Evolutionary conservation across 805 yeast genomes (phyloP), one percentile per base, ranked within the genome.

Genomic region (Blastobotrys chiropterorum): DNA sequence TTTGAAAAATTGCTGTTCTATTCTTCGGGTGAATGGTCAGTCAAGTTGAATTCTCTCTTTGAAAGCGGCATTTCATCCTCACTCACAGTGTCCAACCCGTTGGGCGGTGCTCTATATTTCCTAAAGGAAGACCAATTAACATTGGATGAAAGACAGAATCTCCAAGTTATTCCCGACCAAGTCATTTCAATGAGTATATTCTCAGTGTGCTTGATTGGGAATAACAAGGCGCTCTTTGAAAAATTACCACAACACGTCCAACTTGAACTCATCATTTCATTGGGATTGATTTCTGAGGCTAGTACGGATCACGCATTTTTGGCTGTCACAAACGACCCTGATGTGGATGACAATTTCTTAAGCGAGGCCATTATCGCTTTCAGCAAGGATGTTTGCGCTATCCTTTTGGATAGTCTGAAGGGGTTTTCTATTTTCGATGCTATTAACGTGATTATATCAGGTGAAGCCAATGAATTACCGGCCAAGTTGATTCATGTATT

Each of bases 61-160:
- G 64, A 63, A 8, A 14, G 39, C 8, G 54, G 49, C 5, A 38
- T 48, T 7, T 46, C 51, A 2, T 20, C 44, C 13, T 38, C 51
- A 3, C 39, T 55, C 15, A 46, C 51, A 13, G 49, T 55, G 26
- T 41, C 54, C 7, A 55, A 55, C 34, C 41, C 49, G 3, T 48
- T 70, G 58, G 67, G 72, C 54, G 45, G 62, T 59, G 57, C 65
- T 68, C 49, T 73, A 8, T 45, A 46, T n/a, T 47, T 53, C 31
- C 16, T 53, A 43, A 26, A 34, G 13, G 17, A 16, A 14, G 43
- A 44, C 22, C 15, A 43, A 4, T 38, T 49, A 17, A 44, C n/a
- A 4, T 38, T 44, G 26, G 52, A 45, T 15, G 45, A 40, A 13
- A 17, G 31, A 3, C 48, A 46, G 14, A 49, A 49, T 14, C 38